Evolutionary conservation across 805 yeast genomes (phyloP).

Genomic region (Suhomyces canberraensis): DNA sequence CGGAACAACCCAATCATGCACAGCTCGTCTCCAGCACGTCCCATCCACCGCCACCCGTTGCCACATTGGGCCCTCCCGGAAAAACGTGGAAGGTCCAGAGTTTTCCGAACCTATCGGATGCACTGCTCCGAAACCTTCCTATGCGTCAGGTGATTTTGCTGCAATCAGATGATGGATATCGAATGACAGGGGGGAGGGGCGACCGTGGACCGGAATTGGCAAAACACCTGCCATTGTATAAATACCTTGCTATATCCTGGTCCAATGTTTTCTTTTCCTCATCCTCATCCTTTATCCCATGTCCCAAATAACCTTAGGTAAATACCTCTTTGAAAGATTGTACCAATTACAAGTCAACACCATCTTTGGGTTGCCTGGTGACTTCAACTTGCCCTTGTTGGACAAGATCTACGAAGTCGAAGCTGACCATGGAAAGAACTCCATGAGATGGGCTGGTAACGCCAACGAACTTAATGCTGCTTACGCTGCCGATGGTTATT

Average conservation of each 20-base stretch:
- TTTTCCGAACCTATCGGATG: not conserved
- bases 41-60: too few species aligned
- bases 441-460: constrained; percentile 85
- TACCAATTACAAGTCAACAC: constrained; percentile 68
- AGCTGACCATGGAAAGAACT: constrained; percentile 29
- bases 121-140: not conserved
- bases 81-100: too few species aligned
- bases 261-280: too few species aligned
- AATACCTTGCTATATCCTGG: too few species aligned
- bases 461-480: constrained; percentile 89
- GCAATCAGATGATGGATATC: not conserved
- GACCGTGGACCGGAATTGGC: not conserved
- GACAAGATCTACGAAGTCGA: constrained; percentile 73
- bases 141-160: not conserved
- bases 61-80: too few species aligned
- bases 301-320: constrained; percentile 62
- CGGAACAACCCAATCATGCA: too few species aligned
- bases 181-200: not conserved
- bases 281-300: constrained; percentile 12
- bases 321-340: constrained; percentile 74
- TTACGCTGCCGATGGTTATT: constrained; percentile 85
- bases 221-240: not conserved
- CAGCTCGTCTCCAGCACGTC: too few species aligned
- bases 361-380: constrained; percentile 80
- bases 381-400: constrained; percentile 67